phyloP scores from a whole-genome alignment of 768 basidiomycete genomes.

The Suillus subluteus region DNA sequence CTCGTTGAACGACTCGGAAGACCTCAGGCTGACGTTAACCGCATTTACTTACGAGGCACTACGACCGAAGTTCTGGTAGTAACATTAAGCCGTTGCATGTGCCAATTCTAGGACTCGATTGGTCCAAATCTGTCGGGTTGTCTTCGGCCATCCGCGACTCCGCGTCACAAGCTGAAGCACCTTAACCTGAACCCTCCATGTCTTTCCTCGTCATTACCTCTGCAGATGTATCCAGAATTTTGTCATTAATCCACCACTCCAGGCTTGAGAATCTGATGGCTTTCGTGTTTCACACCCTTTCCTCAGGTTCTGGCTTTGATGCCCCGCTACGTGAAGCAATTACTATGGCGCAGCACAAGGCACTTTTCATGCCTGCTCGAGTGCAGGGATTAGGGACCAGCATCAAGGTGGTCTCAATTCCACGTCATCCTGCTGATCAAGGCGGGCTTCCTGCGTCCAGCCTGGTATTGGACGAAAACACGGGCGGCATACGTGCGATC shows the following conservation, averaged over 20 bases:
- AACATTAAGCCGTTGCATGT: no score
- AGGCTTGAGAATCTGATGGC: conserved; percentile 61
- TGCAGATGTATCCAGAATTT: conserved; percentile 56
- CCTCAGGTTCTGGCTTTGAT: conserved; percentile 28
- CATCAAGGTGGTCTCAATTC: conserved; percentile 84
- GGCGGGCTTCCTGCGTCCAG: conserved; percentile 79
- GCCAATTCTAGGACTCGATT: no score
- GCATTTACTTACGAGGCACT: no score
- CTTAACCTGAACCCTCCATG: conserved; percentile 17
- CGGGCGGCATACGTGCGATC: conserved; percentile 71
- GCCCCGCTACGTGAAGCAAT: conserved; percentile 65
- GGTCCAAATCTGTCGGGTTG: no score
- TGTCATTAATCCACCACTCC: conserved; percentile 45
- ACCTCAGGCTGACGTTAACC: no score
- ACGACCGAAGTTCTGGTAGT: no score
- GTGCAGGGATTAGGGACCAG: conserved; percentile 56
- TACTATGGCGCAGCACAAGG: conserved; percentile 54
- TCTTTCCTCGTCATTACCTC: conserved; percentile 66
- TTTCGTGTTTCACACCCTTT: conserved; percentile 56
- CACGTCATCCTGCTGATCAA: conserved; percentile 42
- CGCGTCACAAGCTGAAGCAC: no score
- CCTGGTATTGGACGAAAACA: conserved; percentile 70
- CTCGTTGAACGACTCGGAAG: no score
- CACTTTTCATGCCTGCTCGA: conserved; percentile 85
- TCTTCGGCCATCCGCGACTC: no score